These are phyloP conservation scores for Citrus hindsii DNA, from an alignment of 345 rosid genomes.

Conservation along the genomic window DNA sequence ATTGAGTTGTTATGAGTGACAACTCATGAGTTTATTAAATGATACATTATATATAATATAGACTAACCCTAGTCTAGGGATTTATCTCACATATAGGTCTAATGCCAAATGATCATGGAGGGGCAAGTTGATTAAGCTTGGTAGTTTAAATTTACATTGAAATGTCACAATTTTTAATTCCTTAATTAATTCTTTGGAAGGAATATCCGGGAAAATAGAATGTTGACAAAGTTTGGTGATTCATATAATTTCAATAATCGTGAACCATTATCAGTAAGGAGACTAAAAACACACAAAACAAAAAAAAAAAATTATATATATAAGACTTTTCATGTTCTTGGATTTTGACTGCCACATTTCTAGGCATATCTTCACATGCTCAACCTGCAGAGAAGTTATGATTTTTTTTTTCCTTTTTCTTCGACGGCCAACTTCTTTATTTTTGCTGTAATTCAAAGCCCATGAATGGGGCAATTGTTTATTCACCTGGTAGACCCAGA, in stretches of 20 bases:
- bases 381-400: background rate
- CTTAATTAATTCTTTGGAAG: background rate
- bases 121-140: background rate
- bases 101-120: background rate
- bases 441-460: background rate
- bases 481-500: background rate
- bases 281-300: background rate
- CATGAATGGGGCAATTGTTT: background rate
- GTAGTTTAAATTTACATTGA: background rate
- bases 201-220: background rate
- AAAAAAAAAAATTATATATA: background rate
- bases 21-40: too few species aligned
- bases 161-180: background rate
- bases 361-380: slow-evolving; percentile 7
- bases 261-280: background rate
- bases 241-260: background rate
- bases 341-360: background rate
- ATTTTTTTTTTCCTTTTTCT: background rate
- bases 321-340: background rate
- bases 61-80: too few species aligned
- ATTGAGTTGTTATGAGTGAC: too few species aligned
- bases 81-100: background rate
- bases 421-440: background rate
- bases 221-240: background rate
- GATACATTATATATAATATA: too few species aligned